Evolutionary conservation across 164 flowering plant genomes (phyloP), one percentile per base, ranked within the genome.

Genomic region (Berberis vulgaris): DNA sequence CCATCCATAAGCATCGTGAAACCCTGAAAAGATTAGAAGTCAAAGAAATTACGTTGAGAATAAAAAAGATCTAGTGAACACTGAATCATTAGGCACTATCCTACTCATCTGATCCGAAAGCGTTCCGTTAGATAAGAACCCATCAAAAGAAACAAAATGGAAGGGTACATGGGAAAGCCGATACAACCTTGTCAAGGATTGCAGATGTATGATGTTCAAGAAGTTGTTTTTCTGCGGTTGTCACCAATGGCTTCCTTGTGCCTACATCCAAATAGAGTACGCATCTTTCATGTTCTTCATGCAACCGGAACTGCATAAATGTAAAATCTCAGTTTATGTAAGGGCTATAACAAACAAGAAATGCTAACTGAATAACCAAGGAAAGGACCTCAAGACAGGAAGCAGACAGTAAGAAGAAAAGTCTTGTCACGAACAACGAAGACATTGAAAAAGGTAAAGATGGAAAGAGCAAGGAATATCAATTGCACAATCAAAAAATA

Each of bases 201-300:
- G 86, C 86, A 66, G 96, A 64, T 62, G 82, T 83, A 79, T 95
- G 98, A 11, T 84, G 84, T 63, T 86, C 96, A 72, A 95, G 91
- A 61, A 95, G 97, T 71, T 95, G 96, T 65, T 72, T 83, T 77
- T 95, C 98, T 55, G 91, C 82, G 56, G 97, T 83, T 56, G 85
- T 86, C 61, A 91, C 81, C 40, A 95, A 76, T 59, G 91, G 93
- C 70, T 84, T 95, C 68, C 89, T 86, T 9, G 99, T 95, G 68
- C 80, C 74, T 44, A 80, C 78, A 66, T 95, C 99, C 70, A 95
- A 74, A 76, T 91, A 95, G 43, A 86, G 80, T 50, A 88, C 69
- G 65, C 99, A 89, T 68, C 98, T 84, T 72, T 95, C 99, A 73
- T 92, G 84, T 71, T 95, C 99, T 77, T 89, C 99, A 72, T 91